Base-by-base conservation (phyloP, 495 filamentous ascomycete species). In the Aspergillus campestris region DNA sequence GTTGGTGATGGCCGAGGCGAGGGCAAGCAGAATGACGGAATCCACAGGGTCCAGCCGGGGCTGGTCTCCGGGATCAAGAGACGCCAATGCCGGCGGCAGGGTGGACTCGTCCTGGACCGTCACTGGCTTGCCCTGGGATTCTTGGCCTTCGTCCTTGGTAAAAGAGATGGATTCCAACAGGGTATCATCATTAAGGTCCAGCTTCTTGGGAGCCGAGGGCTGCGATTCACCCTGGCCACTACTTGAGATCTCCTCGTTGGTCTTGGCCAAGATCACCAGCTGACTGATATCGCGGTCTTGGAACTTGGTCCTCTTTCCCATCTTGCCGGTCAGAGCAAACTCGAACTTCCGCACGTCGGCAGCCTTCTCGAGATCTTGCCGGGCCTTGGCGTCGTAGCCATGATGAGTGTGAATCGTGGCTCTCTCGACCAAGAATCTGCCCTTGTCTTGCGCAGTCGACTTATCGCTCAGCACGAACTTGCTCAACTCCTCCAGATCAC, bases 281-380 rank as follows among this genome's bases (percentile, higher is more conserved):
- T 97, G 92, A 53, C 86, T 94, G 52, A 81, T 82, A 55, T 89
- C 88, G 14, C 82, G 86, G 48, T 92, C 77, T 64, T 99, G 92
- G 57, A 86, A 99, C 58, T 83, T 88, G 1, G 92, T 99, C 45
- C 92, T 72, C 67, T 95, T 97, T 35, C 89, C 92, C 52, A 96
- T 52, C 14, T 82, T 78, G 10, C 94, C 92, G 3, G 88, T 91
- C 44, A 99, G 60, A 0, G 82, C 84, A 65, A 92, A 98, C 31
- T 82, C 74, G 49, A 99, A 87, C 1, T 78, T 75, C 11, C 79
- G 82, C 13, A 72, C 57, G 27, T 58, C 56, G 3, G 81, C 80
- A 1, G 88, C 89, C 34, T 71, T 59, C 28, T 77, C 66, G 1
- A 99, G 65, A 59, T 88, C 84, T 8, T 75, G 71, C 44, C 77